Base-by-base conservation (phyloP, 805 yeast genomes). In the Torulaspora franciscae region DNA sequence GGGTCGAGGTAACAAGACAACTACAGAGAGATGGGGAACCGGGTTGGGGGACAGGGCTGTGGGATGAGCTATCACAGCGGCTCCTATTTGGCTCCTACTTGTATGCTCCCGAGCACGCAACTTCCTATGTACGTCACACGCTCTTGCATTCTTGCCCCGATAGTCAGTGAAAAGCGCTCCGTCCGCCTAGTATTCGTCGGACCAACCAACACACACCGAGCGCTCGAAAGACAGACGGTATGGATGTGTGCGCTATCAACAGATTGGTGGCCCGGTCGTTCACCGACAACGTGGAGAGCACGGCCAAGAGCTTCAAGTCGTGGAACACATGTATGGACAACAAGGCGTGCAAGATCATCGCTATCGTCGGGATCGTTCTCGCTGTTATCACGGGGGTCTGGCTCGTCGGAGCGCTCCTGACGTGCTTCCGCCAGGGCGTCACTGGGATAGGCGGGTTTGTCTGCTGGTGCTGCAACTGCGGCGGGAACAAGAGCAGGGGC, bases 321-420 rank as follows among this genome's bases (percentile, higher is more conserved):
- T 85, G 95, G 93, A 79, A 81, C 58, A 76, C 85, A 2, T 86
- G 95, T 65, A 85, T 84, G 91, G 83, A 74, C 57, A 83, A 84
- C 62, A 80, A 67, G 36, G 71, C 80, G 37, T 86, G 95, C 65
- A 86, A 85, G 58, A 77, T 85, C 46, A 76, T 83, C 15, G 90
- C 85, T 3, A 85, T 85, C 35, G 85, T 84, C 10, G 83, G 85
- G 2, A 81, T 85, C 3, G 77, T 70, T 0, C 56, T 86, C 9
- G 91, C 81, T 0, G 70, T 61, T 0, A 52, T 85, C 2, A 47
- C 83, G 0, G 66, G 62, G 0, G 40, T 83, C 5, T 81, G 89
- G 84, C 46, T 83, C 3, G 14, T 83, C 1, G 68, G 75, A 10
- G 74, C 79, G 0, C 19, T 85, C 1, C 52, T 81, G 40, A 74